phyloP scores from a whole-genome alignment of 2,329 filamentous ascomycete species.

The Botrytis galanthina region DNA sequence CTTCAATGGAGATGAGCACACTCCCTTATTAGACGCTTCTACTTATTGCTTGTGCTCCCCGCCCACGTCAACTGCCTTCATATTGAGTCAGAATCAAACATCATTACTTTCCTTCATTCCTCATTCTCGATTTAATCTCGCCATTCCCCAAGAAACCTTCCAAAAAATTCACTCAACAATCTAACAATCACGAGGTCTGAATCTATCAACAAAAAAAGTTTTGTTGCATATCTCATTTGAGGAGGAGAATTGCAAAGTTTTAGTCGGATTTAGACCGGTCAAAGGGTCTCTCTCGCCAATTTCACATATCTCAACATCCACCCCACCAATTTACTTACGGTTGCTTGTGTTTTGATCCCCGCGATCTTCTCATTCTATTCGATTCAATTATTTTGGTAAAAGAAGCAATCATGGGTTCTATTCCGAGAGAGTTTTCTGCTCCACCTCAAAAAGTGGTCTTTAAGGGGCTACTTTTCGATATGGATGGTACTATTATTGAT shows the following conservation, averaged over 20 bases:
- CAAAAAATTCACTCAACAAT: background rate
- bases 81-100: background rate
- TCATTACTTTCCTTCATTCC: background rate
- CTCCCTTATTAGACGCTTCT: constrained; percentile 13
- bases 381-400: background rate
- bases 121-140: background rate
- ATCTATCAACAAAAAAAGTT: constrained; percentile 20
- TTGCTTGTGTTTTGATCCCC: constrained; percentile 27
- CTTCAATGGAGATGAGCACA: constrained; percentile 8
- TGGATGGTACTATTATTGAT: constrained; percentile 79
- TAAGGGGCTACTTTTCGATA: constrained; percentile 53
- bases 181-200: constrained; percentile 14
- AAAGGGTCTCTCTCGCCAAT: constrained; percentile 20
- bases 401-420: constrained; percentile 30
- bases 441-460: constrained; percentile 32
- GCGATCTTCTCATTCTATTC: background rate
- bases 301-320: constrained; percentile 30
- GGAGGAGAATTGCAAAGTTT: constrained; percentile 14
- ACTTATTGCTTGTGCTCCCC: constrained; percentile 20
- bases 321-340: constrained; percentile 26
- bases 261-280: background rate
- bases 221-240: constrained; percentile 23
- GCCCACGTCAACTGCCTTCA: constrained; percentile 12
- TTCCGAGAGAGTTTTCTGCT: constrained; percentile 25
- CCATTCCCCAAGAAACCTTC: background rate